Conservation (phyloP, 129 eudicot species). For the Saposhnikovia divaricata region DNA sequence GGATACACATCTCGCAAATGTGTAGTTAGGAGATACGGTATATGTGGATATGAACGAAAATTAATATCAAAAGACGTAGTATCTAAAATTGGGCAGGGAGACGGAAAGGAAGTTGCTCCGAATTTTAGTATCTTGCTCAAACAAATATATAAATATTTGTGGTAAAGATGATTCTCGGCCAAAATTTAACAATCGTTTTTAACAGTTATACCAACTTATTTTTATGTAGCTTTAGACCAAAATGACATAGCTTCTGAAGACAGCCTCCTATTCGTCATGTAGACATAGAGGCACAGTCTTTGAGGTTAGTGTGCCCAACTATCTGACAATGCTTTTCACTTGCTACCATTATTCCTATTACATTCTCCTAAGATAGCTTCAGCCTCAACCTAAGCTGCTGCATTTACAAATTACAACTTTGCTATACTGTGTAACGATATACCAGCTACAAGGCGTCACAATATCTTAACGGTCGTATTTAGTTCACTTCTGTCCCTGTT, state of each 20-base stretch:
- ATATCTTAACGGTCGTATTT: too few species aligned
- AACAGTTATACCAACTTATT: neutral
- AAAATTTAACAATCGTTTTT: neutral
- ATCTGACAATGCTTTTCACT: slow-evolving; percentile 10
- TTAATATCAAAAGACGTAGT: too few species aligned
- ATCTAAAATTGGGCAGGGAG: too few species aligned
- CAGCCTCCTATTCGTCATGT: neutral
- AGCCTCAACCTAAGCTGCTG: neutral
- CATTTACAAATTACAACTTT: neutral
- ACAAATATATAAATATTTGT: too few species aligned
- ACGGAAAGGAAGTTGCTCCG: too few species aligned
- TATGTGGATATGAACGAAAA: too few species aligned
- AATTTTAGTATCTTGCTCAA: too few species aligned
- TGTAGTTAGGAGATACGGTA: too few species aligned
- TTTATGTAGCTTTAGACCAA: neutral
- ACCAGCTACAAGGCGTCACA: neutral
- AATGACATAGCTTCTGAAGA: slow-evolving; percentile 17
- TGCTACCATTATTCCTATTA: neutral
- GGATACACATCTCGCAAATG: too few species aligned
- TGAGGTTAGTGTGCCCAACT: slow-evolving; percentile 17
- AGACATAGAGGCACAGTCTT: slow-evolving; percentile 18
- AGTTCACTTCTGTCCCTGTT: neutral
- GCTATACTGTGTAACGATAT: neutral
- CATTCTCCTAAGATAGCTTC: neutral
- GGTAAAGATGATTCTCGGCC: neutral